Percentiles rank a stretch among this genome's conserved stretches.
Evolutionary conservation across 2,329 filamentous ascomycete genomes (phyloP).

Genomic region (Penicillium hordei): DNA sequence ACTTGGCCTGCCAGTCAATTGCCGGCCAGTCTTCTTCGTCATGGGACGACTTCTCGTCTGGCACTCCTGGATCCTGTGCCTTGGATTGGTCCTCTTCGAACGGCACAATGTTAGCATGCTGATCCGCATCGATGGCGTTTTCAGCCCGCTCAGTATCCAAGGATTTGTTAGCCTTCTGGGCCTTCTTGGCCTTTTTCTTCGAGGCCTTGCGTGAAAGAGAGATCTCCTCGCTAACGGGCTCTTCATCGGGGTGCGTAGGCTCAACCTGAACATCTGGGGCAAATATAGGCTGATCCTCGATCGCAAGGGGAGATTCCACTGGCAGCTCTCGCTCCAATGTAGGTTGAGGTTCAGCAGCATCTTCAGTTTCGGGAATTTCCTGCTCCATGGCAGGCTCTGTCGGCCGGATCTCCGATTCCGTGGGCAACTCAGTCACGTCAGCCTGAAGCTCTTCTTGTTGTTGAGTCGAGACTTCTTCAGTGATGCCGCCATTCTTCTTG

Average conservation of each 20-base stretch:
- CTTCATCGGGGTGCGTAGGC: conserved; percentile 6
- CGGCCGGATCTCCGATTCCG: not conserved
- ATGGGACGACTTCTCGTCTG: conserved; percentile 10
- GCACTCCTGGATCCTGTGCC: conserved; percentile 1
- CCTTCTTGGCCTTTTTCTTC: conserved; percentile 40
- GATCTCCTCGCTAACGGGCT: not conserved
- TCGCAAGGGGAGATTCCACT: not conserved
- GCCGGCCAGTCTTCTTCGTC: conserved; percentile 39
- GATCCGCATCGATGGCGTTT: not conserved
- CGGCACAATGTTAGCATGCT: conserved; percentile 3
- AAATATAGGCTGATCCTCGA: conserved; percentile 1
- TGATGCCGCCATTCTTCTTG: conserved; percentile 16
- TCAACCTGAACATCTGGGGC: conserved; percentile 2
- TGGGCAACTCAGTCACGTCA: not conserved
- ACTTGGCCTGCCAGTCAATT: conserved; percentile 39
- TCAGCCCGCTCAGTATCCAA: conserved; percentile 5
- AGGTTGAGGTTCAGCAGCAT: not conserved
- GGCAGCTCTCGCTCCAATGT: not conserved
- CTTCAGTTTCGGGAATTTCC: not conserved
- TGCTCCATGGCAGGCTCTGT: not conserved
- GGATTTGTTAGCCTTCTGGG: conserved; percentile 20
- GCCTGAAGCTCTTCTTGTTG: not conserved
- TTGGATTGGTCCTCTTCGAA: conserved; percentile 8
- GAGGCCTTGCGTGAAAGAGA: conserved; percentile 23
- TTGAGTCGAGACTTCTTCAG: conserved; percentile 2